Percentiles rank a stretch among this genome's conserved stretches.
Evolutionary conservation across 352 stramenopile species (phyloP).

Genomic region (Blastocystis sp.): DNA sequence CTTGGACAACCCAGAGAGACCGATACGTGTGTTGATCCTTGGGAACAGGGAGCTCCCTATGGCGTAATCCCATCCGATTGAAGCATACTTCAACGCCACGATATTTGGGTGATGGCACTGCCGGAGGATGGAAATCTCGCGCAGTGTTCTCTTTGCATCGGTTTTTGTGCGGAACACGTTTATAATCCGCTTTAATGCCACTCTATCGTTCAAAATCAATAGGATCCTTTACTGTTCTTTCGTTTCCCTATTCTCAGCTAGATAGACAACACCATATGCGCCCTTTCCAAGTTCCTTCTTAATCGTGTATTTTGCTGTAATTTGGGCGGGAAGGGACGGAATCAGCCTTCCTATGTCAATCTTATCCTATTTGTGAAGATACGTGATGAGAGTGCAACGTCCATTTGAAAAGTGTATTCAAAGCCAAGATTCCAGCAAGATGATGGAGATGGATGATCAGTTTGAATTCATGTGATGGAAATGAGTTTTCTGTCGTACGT

Average conservation of each 20-base stretch:
- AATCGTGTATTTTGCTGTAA: constrained; percentile 34
- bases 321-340: constrained; percentile 37
- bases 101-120: constrained; percentile 68
- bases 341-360: constrained; percentile 36
- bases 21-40: constrained; percentile 60
- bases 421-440: too few species aligned
- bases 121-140: constrained; percentile 64
- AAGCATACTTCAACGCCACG: constrained; percentile 22
- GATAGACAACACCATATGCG: constrained; percentile 63
- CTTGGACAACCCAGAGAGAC: constrained; percentile 65
- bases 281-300: constrained; percentile 68
- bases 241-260: constrained; percentile 30
- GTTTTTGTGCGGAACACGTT: constrained; percentile 70
- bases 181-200: constrained; percentile 66
- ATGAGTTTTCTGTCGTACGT: too few species aligned
- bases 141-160: constrained; percentile 64
- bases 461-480: too few species aligned
- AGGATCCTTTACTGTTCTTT: constrained; percentile 30
- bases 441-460: too few species aligned
- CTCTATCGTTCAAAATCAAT: constrained; percentile 12
- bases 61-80: background rate
- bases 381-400: background rate
- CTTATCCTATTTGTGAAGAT: background rate
- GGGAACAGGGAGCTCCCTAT: constrained; percentile 64
- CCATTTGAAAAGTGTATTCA: background rate